Conservation (phyloP, 2,329 filamentous ascomycete species). For the Fusarium hainanense region DNA sequence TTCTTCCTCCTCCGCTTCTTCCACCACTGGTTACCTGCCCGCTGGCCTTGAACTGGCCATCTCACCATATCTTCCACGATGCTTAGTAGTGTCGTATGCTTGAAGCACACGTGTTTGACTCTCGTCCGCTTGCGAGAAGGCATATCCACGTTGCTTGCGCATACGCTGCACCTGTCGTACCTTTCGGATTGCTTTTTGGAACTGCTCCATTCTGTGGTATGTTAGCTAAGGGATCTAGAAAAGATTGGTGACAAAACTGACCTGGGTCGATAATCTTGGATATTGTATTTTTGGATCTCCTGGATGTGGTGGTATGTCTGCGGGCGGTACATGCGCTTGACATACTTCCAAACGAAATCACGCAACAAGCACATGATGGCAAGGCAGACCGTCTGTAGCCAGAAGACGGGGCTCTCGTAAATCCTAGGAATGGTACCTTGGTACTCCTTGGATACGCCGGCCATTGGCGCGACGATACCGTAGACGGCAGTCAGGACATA, state of each 20-base stretch:
- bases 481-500: conserved; percentile 90
- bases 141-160: conserved; percentile 98
- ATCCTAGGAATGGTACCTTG: conserved; percentile 83
- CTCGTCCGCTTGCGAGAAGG: conserved; percentile 97
- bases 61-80: conserved; percentile 92
- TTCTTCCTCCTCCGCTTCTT: conserved; percentile 4
- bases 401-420: conserved; percentile 86
- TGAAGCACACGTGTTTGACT: conserved; percentile 94
- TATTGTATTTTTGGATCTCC: conserved; percentile 99
- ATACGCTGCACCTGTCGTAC: conserved; percentile 98
- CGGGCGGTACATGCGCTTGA: conserved; percentile 95
- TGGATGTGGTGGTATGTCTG: conserved; percentile 98
- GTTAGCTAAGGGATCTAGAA: conserved; percentile 13
- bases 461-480: conserved; percentile 83
- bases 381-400: conserved; percentile 86
- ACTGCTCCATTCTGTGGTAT: conserved; percentile 90
- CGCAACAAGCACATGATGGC: conserved; percentile 84
- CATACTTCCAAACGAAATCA: conserved; percentile 97
- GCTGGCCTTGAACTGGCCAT: conserved; percentile 71
- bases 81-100: conserved; percentile 95
- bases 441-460: conserved; percentile 86
- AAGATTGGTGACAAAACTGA: conserved; percentile 54
- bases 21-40: conserved; percentile 35
- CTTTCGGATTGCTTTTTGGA: conserved; percentile 99
- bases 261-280: conserved; percentile 97